Base-by-base conservation (phyloP, 306 rosid species). In the Vachellia pachyceras region DNA sequence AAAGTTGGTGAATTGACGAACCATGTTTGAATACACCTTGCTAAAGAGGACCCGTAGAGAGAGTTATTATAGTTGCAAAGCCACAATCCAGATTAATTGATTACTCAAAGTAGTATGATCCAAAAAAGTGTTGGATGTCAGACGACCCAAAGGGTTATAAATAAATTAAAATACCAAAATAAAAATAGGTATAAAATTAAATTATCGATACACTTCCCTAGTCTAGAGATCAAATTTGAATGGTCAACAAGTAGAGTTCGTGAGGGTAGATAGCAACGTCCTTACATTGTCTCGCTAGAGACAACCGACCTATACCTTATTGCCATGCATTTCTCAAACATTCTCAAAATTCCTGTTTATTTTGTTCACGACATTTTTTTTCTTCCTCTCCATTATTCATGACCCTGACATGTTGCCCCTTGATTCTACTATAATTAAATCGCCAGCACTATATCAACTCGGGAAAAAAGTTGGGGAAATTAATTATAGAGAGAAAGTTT, bases 271-370 rank as follows among this genome's bases (percentile, higher is more conserved):
- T 77, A 65, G 74, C 3, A 44, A 6, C 63, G 49, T 67, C 72
- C 45, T 40, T 18, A 40, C 40, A 49, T 4, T 87, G 90, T 84
- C 85, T 78, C 84, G 61, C 84, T 84, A 81, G 76, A 25, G 78
- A 65, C 86, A 79, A 57, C 29, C 61, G 68, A 80, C 58, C 71
- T 73, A 25, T 72, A 68, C 83, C 41, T 42, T 63, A 73, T 66
- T 84, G 84, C 77, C 83, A 76, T 79, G 82, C 84, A 87, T 58
- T 46, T 73, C 75, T 87, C 77, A 79, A 84, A 81, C 78, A 44
- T 75, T 49, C 37, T 29, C 29, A 40, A 75, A 52, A 50, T 4
- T 6, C 11, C 6, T 10, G 3, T 25, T 61, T 29, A 64, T 35
- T 15, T 29, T 1, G 65, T 22, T 10, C 9, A 40, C 49, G n/a